Base-by-base conservation (phyloP, 768 basidiomycete species). In the Auriscalpium orientale region DNA sequence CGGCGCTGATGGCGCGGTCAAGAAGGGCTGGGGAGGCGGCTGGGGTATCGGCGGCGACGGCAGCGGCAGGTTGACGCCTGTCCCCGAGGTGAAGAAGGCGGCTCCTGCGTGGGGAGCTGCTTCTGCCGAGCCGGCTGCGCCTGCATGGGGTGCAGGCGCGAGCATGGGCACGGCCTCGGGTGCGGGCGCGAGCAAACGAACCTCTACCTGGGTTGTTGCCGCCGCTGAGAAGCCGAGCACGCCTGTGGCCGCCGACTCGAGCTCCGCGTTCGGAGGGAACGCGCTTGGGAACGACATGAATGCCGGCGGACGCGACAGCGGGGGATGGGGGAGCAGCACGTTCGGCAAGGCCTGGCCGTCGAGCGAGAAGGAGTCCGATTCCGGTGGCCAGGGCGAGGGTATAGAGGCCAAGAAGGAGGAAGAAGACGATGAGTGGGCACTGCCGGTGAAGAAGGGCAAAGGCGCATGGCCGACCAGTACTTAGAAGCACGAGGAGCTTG, bases 311-410 rank as follows among this genome's bases (percentile, higher is more conserved):
- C 4, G 47, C 56, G 8, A 52, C 58, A 15, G 58, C 58, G 9
- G 58, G 58, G 21, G 54, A 60, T 54, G 40, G 53, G 36, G 45
- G 48, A n/a, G n/a, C 51, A 45, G 37, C 58, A 16, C 43, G 35
- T 43, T 18, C 58, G 2, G 20, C 5, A 21, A 50, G 47, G 52
- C 28, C 28, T 28, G 28, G 28, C 28, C 28, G 28, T 28, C 28
- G 4, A 7, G 28, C 21, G 28, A 1, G 22, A 46, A 46, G 37
- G 56, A 46, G 18, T 59, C 58, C n/a, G n/a, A n/a, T n/a, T n/a
- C n/a, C n/a, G n/a, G n/a, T n/a, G n/a, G n/a, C n/a, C n/a, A n/a
- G n/a, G n/a, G n/a, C n/a, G n/a, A n/a, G n/a, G n/a, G n/a, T n/a
- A n/a, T n/a, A 28, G 22, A 28, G 22, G 22, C 22, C 22, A 28